Percentiles rank a stretch among this genome's conserved stretches.
Evolutionary conservation across 176 grass and related monocot species (phyloP).

Genomic region (Rhynchospora breviuscula): DNA sequence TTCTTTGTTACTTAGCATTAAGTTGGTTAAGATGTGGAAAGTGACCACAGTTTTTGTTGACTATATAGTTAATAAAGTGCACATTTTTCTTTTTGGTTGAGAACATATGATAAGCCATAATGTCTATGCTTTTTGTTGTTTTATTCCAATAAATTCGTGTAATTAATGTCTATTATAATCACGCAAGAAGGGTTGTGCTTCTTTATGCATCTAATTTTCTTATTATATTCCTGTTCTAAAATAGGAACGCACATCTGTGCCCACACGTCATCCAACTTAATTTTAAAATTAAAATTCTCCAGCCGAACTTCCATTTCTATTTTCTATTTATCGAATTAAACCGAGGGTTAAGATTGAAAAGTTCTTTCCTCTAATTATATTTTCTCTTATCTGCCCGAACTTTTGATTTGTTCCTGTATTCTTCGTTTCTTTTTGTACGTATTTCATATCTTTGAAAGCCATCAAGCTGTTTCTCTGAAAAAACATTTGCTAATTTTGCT

Average conservation of each 20-base stretch:
- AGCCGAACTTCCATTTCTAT: too few relatives aligned
- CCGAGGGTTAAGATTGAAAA: too few relatives aligned
- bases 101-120: background rate
- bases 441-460: too few relatives aligned
- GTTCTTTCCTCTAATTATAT: too few relatives aligned
- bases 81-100: background rate
- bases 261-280: too few relatives aligned
- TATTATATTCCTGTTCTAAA: background rate
- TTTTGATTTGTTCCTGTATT: too few relatives aligned
- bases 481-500: too few relatives aligned
- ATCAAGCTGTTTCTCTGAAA: too few relatives aligned
- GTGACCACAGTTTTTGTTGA: background rate
- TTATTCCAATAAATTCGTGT: background rate
- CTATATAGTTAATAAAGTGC: background rate
- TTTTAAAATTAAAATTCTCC: too few relatives aligned
- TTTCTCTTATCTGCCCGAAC: too few relatives aligned
- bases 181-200: background rate
- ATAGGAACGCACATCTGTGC: background rate
- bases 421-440: too few relatives aligned
- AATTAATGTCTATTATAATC: background rate
- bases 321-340: too few relatives aligned
- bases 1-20: slow-evolving; percentile 12
- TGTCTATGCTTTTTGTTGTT: background rate
- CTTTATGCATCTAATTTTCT: background rate
- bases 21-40: slow-evolving; percentile 3